These are phyloP conservation scores for Solanum raphanifolium DNA, from an alignment of 257 asterid genomes.

Conservation along the genomic window DNA sequence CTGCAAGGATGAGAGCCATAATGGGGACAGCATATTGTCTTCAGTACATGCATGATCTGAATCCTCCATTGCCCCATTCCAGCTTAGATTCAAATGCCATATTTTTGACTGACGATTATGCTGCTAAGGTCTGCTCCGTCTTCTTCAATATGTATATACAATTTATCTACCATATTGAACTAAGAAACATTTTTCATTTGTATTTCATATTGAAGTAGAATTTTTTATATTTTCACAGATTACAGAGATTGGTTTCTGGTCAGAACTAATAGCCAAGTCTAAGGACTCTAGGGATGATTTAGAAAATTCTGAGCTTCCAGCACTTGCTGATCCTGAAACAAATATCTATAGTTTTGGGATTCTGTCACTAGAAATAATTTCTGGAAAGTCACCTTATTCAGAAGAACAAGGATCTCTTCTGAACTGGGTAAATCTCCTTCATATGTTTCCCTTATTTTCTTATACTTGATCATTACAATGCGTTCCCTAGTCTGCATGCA, in stretches of 20 bases:
- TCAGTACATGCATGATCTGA: slow-evolving; percentile 70
- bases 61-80: slow-evolving; percentile 60
- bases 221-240: slow-evolving; percentile 31
- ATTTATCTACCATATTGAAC: not conserved
- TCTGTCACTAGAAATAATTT: slow-evolving; percentile 58
- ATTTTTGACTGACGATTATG: slow-evolving; percentile 85
- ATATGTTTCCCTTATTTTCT: not conserved
- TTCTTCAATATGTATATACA: not conserved
- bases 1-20: slow-evolving; percentile 59
- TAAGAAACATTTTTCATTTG: not conserved
- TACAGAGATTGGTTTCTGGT: slow-evolving; percentile 55
- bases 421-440: slow-evolving; percentile 42
- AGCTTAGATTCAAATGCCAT: slow-evolving; percentile 46
- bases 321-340: slow-evolving; percentile 46
- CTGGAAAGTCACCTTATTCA: slow-evolving; percentile 57
- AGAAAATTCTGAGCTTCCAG: slow-evolving; percentile 40
- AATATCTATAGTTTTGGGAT: slow-evolving; percentile 65
- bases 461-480: not conserved
- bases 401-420: slow-evolving; percentile 48
- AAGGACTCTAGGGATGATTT: slow-evolving; percentile 31
- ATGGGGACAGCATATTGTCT: slow-evolving; percentile 87
- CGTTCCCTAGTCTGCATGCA: not conserved
- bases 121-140: slow-evolving; percentile 68
- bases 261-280: slow-evolving; percentile 41
- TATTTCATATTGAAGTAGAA: not conserved